phyloP scores from a whole-genome alignment of 192 early-diverging fungal species.

The Pilaira anomala region DNA sequence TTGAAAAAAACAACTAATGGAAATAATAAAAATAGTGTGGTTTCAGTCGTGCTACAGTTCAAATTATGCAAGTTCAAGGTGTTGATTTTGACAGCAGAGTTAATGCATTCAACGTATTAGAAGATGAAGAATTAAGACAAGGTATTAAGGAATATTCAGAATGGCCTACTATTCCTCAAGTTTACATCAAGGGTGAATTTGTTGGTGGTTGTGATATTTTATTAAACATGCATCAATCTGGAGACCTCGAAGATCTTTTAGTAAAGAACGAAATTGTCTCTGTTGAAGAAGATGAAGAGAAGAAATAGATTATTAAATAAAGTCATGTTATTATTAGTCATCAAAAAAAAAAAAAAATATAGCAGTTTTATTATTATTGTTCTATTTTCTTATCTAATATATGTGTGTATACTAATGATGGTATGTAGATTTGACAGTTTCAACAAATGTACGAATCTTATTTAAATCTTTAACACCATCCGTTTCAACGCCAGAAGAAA shows the following conservation, averaged over 20 bases:
- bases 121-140: slow-evolving; percentile 83
- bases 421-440: slow-evolving; percentile 47
- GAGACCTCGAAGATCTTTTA: slow-evolving; percentile 83
- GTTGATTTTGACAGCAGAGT: slow-evolving; percentile 65
- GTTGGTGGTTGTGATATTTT: slow-evolving; percentile 94
- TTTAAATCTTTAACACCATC: slow-evolving; percentile 72
- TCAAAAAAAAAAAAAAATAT: not conserved
- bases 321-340: not conserved
- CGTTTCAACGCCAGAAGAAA: slow-evolving; percentile 89
- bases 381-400: not conserved
- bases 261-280: slow-evolving; percentile 57
- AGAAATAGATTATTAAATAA: slow-evolving; percentile 16
- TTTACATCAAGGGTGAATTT: slow-evolving; percentile 96
- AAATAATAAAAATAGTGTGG: slow-evolving; percentile 63
- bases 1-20: not conserved
- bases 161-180: slow-evolving; percentile 98
- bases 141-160: slow-evolving; percentile 88
- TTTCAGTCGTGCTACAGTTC: slow-evolving; percentile 90
- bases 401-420: too few species aligned
- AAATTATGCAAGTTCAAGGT: slow-evolving; percentile 81
- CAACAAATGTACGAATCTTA: slow-evolving; percentile 75
- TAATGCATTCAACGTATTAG: slow-evolving; percentile 78
- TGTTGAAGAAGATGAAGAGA: slow-evolving; percentile 20
- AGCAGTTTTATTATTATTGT: not conserved
- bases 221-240: slow-evolving; percentile 87